Base-by-base conservation (phyloP, 331 rosid species). In the Malus hybrid region DNA sequence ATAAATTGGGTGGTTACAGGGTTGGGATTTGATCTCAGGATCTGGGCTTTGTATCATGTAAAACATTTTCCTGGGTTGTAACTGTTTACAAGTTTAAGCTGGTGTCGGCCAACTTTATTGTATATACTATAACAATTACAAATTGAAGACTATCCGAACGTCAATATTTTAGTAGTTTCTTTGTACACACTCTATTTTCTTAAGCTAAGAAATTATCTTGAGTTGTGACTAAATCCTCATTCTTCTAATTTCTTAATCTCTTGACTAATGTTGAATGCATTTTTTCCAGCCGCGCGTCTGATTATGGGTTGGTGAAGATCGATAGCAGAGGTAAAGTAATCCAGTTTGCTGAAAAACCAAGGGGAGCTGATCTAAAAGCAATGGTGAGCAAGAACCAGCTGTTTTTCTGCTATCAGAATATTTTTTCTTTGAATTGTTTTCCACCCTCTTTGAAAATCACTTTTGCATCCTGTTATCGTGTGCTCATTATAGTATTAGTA, bases 311-410 rank as follows among this genome's bases (percentile, higher is more conserved):
- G 81, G 87, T 88, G 79, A 94, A 92, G 81, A 78, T 94, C 5
- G 97, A 88, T 78, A 83, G 88, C 79, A 85, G 88, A 86, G 97
- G 96, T 46, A 85, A 63, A 50, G 64, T 94, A 66, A 36, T 67
- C 77, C 90, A 87, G 72, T 92, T 94, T 75, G 34, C 89, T 55
- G 99, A 94, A 63, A 94, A 94, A 80, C 97, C 99, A 6, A 88
- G 75, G 82, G 97, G 93, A 55, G 87, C 83, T 59, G 77, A 79
- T 65, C 80, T 94, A 81, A 86, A 79, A 83, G 89, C 95, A 86
- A 94, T 94, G 99, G 99, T 94, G 82, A 87, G 83, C 73, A 74
- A 73, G 70, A 46, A 84, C 69, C 59, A 15, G 54, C n/a, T 16
- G 44, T 70, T 73, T 57, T 28, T 28, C 42, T 67, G 55, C 24